Conservation (phyloP, 306 rosid genomes). For the Parietaria judaica region DNA sequence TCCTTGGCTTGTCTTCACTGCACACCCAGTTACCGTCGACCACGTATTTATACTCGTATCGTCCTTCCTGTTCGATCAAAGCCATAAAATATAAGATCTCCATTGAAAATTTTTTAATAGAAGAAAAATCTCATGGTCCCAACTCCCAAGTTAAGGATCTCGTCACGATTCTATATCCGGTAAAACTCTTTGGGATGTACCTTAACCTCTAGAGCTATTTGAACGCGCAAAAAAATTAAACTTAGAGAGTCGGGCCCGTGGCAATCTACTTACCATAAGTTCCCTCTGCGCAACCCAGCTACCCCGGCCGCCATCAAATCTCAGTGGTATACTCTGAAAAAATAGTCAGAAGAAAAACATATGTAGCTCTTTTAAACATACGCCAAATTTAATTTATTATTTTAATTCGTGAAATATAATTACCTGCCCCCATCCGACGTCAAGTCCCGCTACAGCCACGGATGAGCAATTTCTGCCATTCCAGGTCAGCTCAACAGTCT, state of each 20-base stretch:
- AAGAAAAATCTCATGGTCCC: neutral
- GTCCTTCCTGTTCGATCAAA: conserved; percentile 62
- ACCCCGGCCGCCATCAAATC: conserved; percentile 44
- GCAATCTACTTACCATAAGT: conserved; percentile 50
- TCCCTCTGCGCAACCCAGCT: conserved; percentile 70
- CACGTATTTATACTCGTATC: conserved; percentile 88
- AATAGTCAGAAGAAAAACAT: conserved; percentile 21
- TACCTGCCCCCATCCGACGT: conserved; percentile 99
- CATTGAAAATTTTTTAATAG: neutral
- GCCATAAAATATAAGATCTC: neutral
- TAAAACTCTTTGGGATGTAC: too few species aligned
- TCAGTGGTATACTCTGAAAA: conserved; percentile 66
- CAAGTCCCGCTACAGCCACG: conserved; percentile 89
- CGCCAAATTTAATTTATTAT: too few species aligned
- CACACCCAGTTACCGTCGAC: conserved; percentile 72
- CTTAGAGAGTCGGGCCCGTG: too few species aligned
- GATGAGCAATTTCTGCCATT: conserved; percentile 41
- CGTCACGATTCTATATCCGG: too few species aligned
- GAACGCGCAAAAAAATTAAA: too few species aligned
- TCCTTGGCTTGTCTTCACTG: conserved; percentile 38
- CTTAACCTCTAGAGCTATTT: too few species aligned
- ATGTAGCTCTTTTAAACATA: neutral
- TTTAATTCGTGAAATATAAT: neutral
- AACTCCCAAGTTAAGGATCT: too few species aligned
- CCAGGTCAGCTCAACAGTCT: conserved; percentile 63